phyloP scores from a whole-genome alignment of 106 monocot genomes.

The Dendrobium chrysotoxum region DNA sequence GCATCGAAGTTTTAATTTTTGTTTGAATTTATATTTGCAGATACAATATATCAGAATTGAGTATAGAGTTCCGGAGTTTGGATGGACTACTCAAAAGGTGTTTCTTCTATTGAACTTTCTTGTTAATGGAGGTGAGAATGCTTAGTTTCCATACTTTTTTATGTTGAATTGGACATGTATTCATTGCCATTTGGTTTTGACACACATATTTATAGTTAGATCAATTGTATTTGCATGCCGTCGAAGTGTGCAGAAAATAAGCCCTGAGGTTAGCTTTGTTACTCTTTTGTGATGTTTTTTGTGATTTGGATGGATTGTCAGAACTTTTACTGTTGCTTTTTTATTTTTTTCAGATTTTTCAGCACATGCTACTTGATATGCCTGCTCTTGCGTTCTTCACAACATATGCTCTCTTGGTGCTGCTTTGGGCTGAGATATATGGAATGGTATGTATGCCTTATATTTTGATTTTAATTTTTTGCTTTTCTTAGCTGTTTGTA shows the following conservation, averaged over 20 bases:
- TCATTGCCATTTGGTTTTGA: background rate
- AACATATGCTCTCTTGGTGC: conserved; percentile 74
- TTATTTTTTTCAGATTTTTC: conserved; percentile 46
- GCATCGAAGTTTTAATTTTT: no score
- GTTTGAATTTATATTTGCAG: conserved; percentile 23
- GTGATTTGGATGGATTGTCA: background rate
- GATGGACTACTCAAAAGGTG: conserved; percentile 98
- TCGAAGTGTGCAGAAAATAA: conserved; percentile 48
- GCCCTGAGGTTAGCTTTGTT: conserved; percentile 45
- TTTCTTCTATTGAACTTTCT: conserved; percentile 88
- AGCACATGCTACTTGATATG: conserved; percentile 76
- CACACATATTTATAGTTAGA: conserved; percentile 41
- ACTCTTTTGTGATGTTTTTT: background rate
- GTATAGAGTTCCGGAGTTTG: conserved; percentile 88
- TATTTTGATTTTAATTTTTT: background rate
- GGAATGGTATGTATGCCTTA: conserved; percentile 42
- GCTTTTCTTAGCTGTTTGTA: background rate
- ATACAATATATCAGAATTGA: conserved; percentile 84
- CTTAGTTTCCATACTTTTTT: background rate
- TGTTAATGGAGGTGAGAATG: conserved; percentile 61
- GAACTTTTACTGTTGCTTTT: background rate
- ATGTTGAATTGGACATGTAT: background rate
- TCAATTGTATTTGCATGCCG: conserved; percentile 71
- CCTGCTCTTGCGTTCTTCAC: conserved; percentile 89
- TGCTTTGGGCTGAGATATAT: conserved; percentile 98